A percentile compares a stretch with the other conserved stretches of the same genome.
Evolutionary conservation across 495 filamentous ascomycete genomes (phyloP).

Genomic region (Glonium stellatum): DNA sequence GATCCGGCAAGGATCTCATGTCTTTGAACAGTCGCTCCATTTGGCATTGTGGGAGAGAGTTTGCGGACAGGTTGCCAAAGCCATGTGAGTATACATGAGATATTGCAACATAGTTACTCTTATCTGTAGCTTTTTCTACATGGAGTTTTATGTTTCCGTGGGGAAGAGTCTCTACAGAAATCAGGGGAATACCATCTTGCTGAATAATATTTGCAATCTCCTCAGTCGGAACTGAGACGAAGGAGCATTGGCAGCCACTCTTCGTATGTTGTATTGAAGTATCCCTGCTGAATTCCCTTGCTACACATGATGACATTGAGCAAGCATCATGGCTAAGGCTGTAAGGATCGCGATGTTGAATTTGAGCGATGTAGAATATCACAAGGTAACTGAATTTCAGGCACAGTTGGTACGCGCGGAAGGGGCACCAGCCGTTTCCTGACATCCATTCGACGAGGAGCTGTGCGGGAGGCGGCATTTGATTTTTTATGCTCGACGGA

Average conservation of each 20-base stretch:
- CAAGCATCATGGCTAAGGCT: neutral
- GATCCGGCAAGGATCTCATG: neutral
- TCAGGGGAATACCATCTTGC: neutral
- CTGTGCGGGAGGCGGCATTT: neutral
- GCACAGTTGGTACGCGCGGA: neutral
- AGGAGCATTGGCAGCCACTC: neutral
- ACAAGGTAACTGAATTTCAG: neutral
- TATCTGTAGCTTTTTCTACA: neutral
- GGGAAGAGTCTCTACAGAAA: neutral
- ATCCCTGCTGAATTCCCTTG: neutral
- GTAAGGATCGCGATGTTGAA: neutral
- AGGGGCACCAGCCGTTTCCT: neutral
- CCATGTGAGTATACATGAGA: neutral
- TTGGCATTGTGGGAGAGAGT: constrained; percentile 1
- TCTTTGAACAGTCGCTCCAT: neutral
- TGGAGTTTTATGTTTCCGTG: neutral
- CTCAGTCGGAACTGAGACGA: neutral
- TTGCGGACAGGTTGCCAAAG: neutral
- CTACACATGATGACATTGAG: neutral
- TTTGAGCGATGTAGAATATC: neutral
- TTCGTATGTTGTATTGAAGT: neutral
- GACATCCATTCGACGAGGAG: neutral
- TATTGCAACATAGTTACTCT: neutral
- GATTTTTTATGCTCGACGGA: neutral
- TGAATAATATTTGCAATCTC: neutral